A percentile compares a stretch with the other conserved stretches of the same genome.
Evolutionary conservation across 345 rosid species (phyloP).

Genomic region (Eucalyptus pumila): DNA sequence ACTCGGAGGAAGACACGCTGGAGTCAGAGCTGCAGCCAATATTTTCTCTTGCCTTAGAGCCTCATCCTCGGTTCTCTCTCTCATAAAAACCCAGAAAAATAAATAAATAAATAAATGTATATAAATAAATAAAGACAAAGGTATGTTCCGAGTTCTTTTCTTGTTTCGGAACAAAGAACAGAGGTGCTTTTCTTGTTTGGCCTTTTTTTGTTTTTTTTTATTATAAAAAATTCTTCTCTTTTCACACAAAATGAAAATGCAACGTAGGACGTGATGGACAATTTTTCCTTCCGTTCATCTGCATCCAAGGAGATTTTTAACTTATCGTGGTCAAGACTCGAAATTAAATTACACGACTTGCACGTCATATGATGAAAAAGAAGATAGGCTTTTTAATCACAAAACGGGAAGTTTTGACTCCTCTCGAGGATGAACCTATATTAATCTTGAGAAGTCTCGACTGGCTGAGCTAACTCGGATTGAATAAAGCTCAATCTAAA

Average conservation of each 20-base stretch:
- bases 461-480: background rate
- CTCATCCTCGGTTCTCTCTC: background rate
- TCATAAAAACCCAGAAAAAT: background rate
- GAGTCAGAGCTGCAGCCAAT: too few species aligned
- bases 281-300: background rate
- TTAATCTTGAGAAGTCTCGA: background rate
- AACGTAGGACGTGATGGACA: rapidly evolving
- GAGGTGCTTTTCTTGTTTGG: too few species aligned
- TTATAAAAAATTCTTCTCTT: too few species aligned
- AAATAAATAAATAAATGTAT: too few species aligned
- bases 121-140: background rate
- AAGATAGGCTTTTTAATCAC: background rate
- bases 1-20: too few species aligned
- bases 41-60: background rate
- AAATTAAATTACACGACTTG: background rate
- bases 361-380: background rate
- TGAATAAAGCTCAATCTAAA: background rate
- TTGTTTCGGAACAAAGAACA: background rate
- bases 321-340: rapidly evolving
- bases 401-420: background rate
- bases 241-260: too few species aligned
- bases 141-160: background rate
- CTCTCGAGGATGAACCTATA: background rate
- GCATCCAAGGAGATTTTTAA: background rate
- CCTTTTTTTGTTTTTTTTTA: background rate